These are phyloP conservation scores for Zymoseptoria ardabiliae DNA, from an alignment of 2,329 filamentous ascomycete species.

Conservation along the genomic window DNA sequence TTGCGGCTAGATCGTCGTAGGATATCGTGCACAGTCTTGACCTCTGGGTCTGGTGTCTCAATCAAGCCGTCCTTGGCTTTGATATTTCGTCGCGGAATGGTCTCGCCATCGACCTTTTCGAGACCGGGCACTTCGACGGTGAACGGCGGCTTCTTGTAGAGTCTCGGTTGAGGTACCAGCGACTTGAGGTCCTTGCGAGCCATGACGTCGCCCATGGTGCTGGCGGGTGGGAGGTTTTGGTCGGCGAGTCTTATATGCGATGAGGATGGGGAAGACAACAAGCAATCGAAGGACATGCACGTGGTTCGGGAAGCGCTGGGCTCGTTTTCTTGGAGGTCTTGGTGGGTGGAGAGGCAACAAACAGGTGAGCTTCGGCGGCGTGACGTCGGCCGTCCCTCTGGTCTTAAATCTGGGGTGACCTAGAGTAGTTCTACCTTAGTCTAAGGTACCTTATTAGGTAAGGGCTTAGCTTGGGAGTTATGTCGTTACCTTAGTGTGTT, in stretches of 20 bases:
- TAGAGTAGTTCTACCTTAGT: too few species aligned
- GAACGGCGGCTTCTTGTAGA: conserved; percentile 61
- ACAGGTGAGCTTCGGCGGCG: background rate
- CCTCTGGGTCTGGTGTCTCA: conserved; percentile 57
- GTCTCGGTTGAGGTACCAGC: conserved; percentile 40
- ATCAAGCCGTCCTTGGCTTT: conserved; percentile 63
- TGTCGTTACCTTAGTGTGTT: too few species aligned
- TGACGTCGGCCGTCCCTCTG: too few species aligned
- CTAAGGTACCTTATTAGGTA: too few species aligned
- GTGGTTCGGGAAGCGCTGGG: background rate
- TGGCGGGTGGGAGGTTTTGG: conserved; percentile 3
- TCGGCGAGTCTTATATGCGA: background rate
- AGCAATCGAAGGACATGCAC: conserved; percentile 17
- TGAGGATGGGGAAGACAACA: conserved; percentile 1
- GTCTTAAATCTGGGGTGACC: too few species aligned
- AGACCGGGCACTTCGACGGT: conserved; percentile 64
- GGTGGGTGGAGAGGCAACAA: background rate
- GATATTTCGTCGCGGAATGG: conserved; percentile 70
- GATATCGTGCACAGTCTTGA: conserved; percentile 73
- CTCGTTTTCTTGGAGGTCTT: background rate
- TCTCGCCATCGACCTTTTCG: conserved; percentile 68
- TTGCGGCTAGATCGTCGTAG: conserved; percentile 59
- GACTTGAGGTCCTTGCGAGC: conserved; percentile 40
- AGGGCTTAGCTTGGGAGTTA: too few species aligned
- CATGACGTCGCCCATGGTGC: conserved; percentile 29